Conservation (phyloP, 2,329 filamentous ascomycete species). For the Ambrosiella xylebori region DNA sequence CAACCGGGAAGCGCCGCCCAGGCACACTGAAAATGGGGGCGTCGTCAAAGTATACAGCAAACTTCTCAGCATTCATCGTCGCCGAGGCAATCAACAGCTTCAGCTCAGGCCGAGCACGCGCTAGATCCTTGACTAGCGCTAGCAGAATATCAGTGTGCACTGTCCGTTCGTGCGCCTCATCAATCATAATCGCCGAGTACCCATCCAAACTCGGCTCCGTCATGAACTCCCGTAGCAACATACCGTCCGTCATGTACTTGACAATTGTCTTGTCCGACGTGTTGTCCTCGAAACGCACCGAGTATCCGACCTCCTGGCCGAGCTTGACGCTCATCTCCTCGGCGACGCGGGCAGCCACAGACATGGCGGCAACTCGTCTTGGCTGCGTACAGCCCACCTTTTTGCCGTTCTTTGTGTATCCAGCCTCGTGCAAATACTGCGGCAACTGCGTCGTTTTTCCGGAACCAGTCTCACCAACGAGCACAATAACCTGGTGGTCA, state of each 20-base stretch:
- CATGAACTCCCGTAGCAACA: conserved; percentile 78
- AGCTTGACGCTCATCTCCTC: conserved; percentile 85
- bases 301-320: conserved; percentile 84
- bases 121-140: conserved; percentile 75
- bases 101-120: conserved; percentile 64
- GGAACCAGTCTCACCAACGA: conserved; percentile 86
- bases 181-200: conserved; percentile 86
- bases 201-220: conserved; percentile 68
- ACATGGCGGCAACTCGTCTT: conserved; percentile 90
- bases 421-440: conserved; percentile 83
- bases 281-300: conserved; percentile 85
- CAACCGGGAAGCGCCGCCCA: conserved; percentile 72
- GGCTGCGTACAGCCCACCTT: conserved; percentile 92
- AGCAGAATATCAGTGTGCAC: conserved; percentile 81
- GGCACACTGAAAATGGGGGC: conserved; percentile 91
- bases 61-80: conserved; percentile 86
- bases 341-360: conserved; percentile 84
- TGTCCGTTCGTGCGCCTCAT: conserved; percentile 91
- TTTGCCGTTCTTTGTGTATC: conserved; percentile 66
- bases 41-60: conserved; percentile 79
- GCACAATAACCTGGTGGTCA: conserved; percentile 71
- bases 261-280: conserved; percentile 81
- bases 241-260: conserved; percentile 96
- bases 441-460: conserved; percentile 94
- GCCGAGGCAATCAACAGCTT: conserved; percentile 87